phyloP scores from a whole-genome alignment of 2,329 filamentous ascomycete species.

The Phaeophleospora eucalypticola region DNA sequence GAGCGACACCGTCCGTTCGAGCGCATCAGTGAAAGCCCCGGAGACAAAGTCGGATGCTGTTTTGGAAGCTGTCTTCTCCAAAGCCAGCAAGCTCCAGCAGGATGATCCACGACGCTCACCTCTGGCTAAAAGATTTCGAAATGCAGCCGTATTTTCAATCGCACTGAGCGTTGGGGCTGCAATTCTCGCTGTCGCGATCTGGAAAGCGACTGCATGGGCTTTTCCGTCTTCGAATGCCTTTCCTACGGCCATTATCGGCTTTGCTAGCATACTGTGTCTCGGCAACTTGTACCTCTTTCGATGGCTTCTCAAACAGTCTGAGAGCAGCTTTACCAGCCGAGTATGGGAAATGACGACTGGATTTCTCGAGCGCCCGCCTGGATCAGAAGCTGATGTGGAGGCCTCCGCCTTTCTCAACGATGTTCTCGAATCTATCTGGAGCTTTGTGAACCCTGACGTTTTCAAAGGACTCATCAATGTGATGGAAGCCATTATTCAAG shows the following conservation, averaged over 20 bases:
- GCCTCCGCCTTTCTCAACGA: neutral
- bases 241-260: slow-evolving; percentile 1
- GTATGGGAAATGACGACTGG: neutral
- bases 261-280: neutral
- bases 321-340: neutral
- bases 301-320: neutral
- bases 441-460: neutral
- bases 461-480: neutral
- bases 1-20: too few species aligned
- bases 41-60: neutral
- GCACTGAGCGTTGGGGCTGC: neutral
- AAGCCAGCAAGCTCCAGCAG: neutral
- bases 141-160: neutral
- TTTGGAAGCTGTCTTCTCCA: neutral
- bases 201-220: neutral
- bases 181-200: neutral
- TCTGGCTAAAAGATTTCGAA: neutral
- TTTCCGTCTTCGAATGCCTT: neutral
- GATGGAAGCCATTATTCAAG: slow-evolving; percentile 1
- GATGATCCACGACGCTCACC: neutral
- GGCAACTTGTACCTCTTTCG: neutral
- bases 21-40: neutral
- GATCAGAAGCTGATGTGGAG: neutral
- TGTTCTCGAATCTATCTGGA: slow-evolving; percentile 1
- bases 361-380: neutral